Percentiles rank a stretch among this genome's conserved stretches.
phyloP scores from a whole-genome alignment of 2,329 filamentous ascomycete genomes.

The Diplodia seriata region DNA sequence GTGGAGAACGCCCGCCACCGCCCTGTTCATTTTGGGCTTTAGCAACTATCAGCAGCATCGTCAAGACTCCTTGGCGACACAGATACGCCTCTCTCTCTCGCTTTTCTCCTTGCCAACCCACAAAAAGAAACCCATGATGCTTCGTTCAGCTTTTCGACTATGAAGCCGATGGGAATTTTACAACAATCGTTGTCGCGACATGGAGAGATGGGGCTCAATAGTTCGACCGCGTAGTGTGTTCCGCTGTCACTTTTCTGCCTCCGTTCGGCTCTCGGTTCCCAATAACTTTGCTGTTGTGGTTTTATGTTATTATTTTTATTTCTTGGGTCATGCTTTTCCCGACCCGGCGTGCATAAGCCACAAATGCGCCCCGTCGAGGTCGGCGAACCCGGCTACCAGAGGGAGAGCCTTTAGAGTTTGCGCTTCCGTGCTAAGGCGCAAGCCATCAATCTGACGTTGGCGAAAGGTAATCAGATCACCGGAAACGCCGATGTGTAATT shows the following conservation, averaged over 20 bases:
- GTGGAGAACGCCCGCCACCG: background rate
- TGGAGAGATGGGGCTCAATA: background rate
- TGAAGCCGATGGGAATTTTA: background rate
- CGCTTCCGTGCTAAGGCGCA: background rate
- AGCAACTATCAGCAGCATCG: background rate
- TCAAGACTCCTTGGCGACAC: background rate
- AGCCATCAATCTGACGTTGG: background rate
- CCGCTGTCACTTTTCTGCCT: background rate
- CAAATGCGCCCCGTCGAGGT: background rate
- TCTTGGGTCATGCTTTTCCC: no score
- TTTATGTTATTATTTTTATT: background rate
- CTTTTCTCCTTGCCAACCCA: no score
- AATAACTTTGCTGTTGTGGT: no score
- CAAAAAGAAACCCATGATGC: no score
- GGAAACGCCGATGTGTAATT: background rate
- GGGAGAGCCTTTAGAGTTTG: background rate
- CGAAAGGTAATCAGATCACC: background rate
- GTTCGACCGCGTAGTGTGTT: no score
- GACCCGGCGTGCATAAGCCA: background rate
- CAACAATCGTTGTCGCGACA: background rate
- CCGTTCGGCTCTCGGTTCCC: background rate
- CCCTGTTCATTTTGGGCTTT: background rate
- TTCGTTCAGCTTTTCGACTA: background rate
- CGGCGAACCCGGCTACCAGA: background rate
- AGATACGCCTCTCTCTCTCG: background rate